A percentile compares a stretch with the other conserved stretches of the same genome.
phyloP scores from a whole-genome alignment of 345 rosid species.

The Rhizophora mangle region DNA sequence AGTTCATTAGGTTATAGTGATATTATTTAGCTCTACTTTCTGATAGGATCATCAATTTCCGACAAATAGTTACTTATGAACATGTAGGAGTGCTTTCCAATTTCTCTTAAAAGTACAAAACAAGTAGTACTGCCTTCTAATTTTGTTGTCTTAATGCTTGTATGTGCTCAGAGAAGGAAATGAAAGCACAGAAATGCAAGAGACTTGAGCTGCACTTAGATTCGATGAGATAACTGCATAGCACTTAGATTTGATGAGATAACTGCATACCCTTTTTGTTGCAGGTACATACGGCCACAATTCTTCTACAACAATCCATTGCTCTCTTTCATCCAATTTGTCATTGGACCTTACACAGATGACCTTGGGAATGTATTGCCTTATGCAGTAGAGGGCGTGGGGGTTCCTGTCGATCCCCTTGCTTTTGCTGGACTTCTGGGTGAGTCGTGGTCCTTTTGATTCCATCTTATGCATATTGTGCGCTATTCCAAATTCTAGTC shows the following conservation, averaged over 20 bases:
- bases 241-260: no score
- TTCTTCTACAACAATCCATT: slow-evolving; percentile 86
- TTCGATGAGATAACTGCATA: no score
- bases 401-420: slow-evolving; percentile 90
- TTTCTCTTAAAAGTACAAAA: no score
- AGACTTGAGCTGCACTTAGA: no score
- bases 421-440: slow-evolving; percentile 97
- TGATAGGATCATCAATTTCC: not conserved
- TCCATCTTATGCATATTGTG: not conserved
- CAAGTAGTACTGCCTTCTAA: no score
- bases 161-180: no score
- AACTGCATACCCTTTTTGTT: slow-evolving; percentile 3
- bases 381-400: slow-evolving; percentile 89
- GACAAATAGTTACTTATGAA: no score
- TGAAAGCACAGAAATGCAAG: no score
- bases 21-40: not conserved
- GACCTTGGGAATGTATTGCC: slow-evolving; percentile 93
- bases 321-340: slow-evolving; percentile 80
- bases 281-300: slow-evolving; percentile 87
- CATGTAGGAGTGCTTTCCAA: no score
- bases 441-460: slow-evolving; percentile 24
- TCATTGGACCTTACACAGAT: slow-evolving; percentile 80
- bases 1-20: not conserved
- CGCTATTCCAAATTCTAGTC: no score
- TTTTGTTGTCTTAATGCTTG: no score